phyloP scores from a whole-genome alignment of 768 basidiomycete genomes.

The Austroboletus festivus region DNA sequence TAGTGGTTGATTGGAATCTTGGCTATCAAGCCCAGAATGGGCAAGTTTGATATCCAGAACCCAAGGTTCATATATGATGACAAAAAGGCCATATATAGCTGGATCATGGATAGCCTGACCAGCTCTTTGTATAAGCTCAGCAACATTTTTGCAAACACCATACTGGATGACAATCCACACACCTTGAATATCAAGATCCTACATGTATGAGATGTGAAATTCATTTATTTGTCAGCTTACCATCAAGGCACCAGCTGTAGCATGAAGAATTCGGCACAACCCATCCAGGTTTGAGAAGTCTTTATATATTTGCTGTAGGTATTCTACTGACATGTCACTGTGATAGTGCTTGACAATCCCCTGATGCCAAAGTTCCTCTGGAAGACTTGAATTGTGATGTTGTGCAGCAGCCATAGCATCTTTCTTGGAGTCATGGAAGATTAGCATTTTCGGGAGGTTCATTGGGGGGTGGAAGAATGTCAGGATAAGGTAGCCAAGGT shows the following conservation, averaged over 20 bases:
- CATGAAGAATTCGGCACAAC: neutral
- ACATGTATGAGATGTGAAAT: neutral
- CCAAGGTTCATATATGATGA: constrained; percentile 2
- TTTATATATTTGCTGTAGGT: neutral
- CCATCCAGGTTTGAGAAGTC: neutral
- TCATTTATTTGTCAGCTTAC: too few species aligned
- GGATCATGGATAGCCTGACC: neutral
- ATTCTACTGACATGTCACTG: neutral
- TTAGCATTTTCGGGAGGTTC: neutral
- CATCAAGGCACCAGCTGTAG: neutral
- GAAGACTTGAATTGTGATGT: neutral
- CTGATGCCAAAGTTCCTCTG: neutral
- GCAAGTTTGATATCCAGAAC: neutral
- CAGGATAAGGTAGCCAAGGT: too few species aligned
- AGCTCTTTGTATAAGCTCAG: neutral
- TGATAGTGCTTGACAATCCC: neutral
- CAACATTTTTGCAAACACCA: neutral
- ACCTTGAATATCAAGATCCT: neutral
- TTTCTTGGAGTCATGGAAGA: neutral
- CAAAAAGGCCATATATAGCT: neutral
- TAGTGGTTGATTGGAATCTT: neutral
- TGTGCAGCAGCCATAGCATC: neutral
- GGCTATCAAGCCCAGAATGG: neutral
- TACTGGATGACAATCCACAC: neutral
- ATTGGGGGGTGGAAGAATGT: neutral